Base-by-base conservation (phyloP, 176 grass and related monocot species). In the Areca catechu region DNA sequence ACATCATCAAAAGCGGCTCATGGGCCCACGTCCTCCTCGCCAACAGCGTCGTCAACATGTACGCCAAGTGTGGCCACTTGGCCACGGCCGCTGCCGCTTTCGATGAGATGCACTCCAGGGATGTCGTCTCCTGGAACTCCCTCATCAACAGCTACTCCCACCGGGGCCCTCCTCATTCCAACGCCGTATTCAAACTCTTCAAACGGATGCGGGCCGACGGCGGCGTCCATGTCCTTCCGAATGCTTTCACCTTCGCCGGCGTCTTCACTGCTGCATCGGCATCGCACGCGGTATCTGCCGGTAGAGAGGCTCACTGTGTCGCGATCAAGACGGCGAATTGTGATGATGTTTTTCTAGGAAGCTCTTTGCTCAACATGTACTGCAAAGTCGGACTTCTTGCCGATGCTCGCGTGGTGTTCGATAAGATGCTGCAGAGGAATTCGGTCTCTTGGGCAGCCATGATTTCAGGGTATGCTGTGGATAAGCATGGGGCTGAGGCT, bases 61-160 rank as follows among this genome's bases (percentile, higher is more conserved):
- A 86, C 68, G 55, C 83, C 20, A 74, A 74, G 68, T 81, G 56
- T 60, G 68, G 22, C 72, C 59, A 70, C 23, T 22, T 86, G 50
- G 4, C n/a, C 5, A 25, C 51, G 3, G 72, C 88, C 29, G 55
- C 71, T 3, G 48, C 55, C 16, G 79, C 77, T 37, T 91, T 86
- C 60, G 64, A 64, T 20, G 79, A 68, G 3, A 22, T 52, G 43
- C 49, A 19, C 19, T 7, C 16, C 55, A 65, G 65, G 10, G 88
- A 86, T 64, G 72, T 65, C 22, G 79, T 84, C 64, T 91, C 83
- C 0, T 86, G 79, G 82, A 86, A 91, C 29, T 86, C 71, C 72
- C 79, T 91, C 63, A 74, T 91, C 78, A 86, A 91, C 34, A 63
- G 76, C 16, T 69, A 77, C 64, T 79, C 88, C 19, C 69, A 75